phyloP scores from a whole-genome alignment of 116 monocot species.

The Zostera marina region DNA sequence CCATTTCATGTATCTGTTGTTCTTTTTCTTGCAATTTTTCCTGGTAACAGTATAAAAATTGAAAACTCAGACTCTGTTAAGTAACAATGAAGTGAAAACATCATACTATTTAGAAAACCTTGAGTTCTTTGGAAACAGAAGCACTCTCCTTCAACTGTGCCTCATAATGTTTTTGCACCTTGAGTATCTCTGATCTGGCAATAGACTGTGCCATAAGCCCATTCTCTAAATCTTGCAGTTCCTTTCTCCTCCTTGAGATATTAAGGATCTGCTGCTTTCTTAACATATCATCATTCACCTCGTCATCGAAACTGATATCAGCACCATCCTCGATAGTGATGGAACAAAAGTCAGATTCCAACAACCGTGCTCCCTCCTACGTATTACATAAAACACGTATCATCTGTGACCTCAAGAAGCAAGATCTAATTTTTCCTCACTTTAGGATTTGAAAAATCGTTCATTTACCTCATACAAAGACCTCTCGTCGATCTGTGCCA shows the following conservation, averaged over 20 bases:
- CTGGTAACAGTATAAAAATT: conserved; percentile 23
- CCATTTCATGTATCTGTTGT: conserved; percentile 37
- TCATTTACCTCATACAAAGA: conserved; percentile 59
- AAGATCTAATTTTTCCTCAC: background rate
- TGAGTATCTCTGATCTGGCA: conserved; percentile 28
- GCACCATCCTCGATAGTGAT: conserved; percentile 37
- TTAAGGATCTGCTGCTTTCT: conserved; percentile 40
- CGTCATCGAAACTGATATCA: background rate
- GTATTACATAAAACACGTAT: conserved; percentile 19
- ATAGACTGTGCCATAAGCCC: conserved; percentile 28
- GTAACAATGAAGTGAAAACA: background rate
- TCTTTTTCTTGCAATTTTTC: conserved; percentile 76
- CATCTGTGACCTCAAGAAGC: background rate
- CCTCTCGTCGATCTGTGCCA: conserved; percentile 61
- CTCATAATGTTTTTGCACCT: conserved; percentile 40
- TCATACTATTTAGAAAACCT: conserved; percentile 24
- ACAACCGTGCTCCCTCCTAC: conserved; percentile 41
- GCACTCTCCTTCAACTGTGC: conserved; percentile 58
- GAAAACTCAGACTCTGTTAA: background rate
- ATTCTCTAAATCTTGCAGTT: conserved; percentile 58
- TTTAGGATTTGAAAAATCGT: background rate
- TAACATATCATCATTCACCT: conserved; percentile 31
- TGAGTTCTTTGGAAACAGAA: conserved; percentile 27
- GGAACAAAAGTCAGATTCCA: conserved; percentile 41
- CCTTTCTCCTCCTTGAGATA: conserved; percentile 43